Evolutionary conservation across 768 basidiomycete species (phyloP), one percentile per base, ranked within the genome.

Genomic region (Rhizopogon vulgaris): DNA sequence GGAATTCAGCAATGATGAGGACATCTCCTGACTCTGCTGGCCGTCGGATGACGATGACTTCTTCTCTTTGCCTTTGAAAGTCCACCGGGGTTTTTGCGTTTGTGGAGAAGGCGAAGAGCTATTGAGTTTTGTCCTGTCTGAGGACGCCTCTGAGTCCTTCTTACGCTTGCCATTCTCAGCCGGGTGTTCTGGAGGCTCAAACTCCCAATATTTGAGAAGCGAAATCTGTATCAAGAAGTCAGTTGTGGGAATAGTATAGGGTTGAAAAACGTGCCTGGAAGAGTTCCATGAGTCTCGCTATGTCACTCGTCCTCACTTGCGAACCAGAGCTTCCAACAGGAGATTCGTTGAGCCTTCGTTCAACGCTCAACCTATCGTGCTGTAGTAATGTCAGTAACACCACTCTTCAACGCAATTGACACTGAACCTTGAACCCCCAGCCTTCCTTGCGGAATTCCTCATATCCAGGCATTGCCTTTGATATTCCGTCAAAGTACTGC

Each of bases 271-370:
- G 17, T 54, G 79, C 86, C 70, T 90, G 90, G 61, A 91, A 90
- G 3, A 91, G 68, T 58, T 91, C 90, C 87, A 93, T 89, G 14
- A 92, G 71, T 17, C 88, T 76, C 6, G 90, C 87, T 38, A 92
- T 72, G 58, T 93, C 90, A 58, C 87, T 85, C 3, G 89, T 87
- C 65, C 78, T 82, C 52, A 92, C 76, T 50, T 70, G 72, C 39
- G 74, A 72, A 45, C 75, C 77, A 0, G 73, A 67, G 25, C 72
- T 73, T 8, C 65, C 72, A 15, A 61, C 61, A 1, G 70, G 66
- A 15, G 69, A 66, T 24, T 84, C 81, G 1, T 72, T 62, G 15
- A 82, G 62, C 36, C 86, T 76, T 42, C 80, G 79, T 64, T 88
- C 84, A 15, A 91, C 80, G 42, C 74, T 82, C 12, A 85, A 64